Percentiles rank a stretch among this genome's conserved stretches.
Evolutionary conservation across 139 green algal genomes (phyloP).

Genomic region (Closterium sp.): DNA sequence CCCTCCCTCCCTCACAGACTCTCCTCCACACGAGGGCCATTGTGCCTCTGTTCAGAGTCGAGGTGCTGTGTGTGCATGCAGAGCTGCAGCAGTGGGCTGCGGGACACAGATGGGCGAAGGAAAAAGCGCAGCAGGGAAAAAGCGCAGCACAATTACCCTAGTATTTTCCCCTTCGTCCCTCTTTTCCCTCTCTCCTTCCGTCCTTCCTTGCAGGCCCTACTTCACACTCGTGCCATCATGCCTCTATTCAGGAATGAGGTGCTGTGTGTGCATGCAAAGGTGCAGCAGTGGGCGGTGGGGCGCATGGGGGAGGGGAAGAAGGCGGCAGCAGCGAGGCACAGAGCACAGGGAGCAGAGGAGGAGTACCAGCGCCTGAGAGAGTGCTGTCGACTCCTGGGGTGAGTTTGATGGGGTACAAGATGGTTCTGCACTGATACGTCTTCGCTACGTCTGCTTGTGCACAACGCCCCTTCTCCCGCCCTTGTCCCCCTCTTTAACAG

Average conservation of each 20-base stretch:
- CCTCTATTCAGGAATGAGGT: slow-evolving; percentile 5
- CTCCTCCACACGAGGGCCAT: no score
- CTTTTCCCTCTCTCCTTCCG: neutral
- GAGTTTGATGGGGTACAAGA: no score
- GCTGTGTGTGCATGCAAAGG: neutral
- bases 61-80: no score
- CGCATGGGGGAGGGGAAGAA: slow-evolving; percentile 15
- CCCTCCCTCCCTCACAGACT: no score
- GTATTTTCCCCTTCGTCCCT: neutral
- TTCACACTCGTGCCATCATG: neutral
- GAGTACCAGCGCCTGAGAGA: neutral
- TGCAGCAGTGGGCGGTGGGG: neutral
- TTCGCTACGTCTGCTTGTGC: no score
- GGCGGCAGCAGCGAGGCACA: slow-evolving; percentile 15
- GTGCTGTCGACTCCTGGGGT: neutral
- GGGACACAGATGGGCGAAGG: no score
- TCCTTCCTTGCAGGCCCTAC: neutral
- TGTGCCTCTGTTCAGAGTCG: no score
- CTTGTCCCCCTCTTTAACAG: no score
- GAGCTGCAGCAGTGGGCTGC: no score
- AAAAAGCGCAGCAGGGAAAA: no score
- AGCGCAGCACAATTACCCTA: neutral
- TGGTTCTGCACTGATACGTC: no score
- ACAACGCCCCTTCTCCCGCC: no score
- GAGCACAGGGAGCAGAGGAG: neutral